These are phyloP conservation scores for Phoma herbarum DNA, from an alignment of 2,329 filamentous ascomycete species.

Conservation along the genomic window DNA sequence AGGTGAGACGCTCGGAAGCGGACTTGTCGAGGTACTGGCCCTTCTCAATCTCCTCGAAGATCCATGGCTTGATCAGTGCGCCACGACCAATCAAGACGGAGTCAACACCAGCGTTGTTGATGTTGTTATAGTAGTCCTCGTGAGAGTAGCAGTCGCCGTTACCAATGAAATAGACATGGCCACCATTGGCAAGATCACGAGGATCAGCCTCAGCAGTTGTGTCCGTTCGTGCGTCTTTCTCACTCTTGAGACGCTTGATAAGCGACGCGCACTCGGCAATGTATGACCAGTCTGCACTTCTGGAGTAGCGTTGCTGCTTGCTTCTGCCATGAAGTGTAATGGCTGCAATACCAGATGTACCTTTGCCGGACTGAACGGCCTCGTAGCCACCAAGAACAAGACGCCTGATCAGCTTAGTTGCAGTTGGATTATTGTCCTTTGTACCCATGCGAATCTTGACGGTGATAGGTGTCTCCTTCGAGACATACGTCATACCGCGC, in stretches of 20 bases:
- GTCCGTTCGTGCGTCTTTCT: constrained; percentile 73
- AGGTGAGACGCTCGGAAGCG: constrained; percentile 81
- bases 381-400: constrained; percentile 83
- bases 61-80: constrained; percentile 95
- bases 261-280: constrained; percentile 89
- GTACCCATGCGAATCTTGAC: constrained; percentile 95
- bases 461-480: constrained; percentile 88
- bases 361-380: constrained; percentile 69
- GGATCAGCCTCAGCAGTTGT: constrained; percentile 80
- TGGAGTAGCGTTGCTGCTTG: constrained; percentile 92
- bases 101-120: constrained; percentile 82
- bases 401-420: constrained; percentile 81
- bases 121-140: constrained; percentile 80
- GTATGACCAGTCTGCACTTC: constrained; percentile 92
- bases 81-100: constrained; percentile 97
- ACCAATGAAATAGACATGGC: constrained; percentile 87
- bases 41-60: constrained; percentile 94
- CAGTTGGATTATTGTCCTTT: constrained; percentile 78
- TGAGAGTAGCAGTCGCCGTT: constrained; percentile 98
- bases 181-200: constrained; percentile 72
- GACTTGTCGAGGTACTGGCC: constrained; percentile 97
- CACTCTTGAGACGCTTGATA: constrained; percentile 79
- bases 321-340: constrained; percentile 94
- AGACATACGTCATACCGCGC: constrained; percentile 94
- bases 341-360: constrained; percentile 79